Evolutionary conservation across 2,329 filamentous ascomycete genomes (phyloP).

Genomic region (Alternaria brassicicola): DNA sequence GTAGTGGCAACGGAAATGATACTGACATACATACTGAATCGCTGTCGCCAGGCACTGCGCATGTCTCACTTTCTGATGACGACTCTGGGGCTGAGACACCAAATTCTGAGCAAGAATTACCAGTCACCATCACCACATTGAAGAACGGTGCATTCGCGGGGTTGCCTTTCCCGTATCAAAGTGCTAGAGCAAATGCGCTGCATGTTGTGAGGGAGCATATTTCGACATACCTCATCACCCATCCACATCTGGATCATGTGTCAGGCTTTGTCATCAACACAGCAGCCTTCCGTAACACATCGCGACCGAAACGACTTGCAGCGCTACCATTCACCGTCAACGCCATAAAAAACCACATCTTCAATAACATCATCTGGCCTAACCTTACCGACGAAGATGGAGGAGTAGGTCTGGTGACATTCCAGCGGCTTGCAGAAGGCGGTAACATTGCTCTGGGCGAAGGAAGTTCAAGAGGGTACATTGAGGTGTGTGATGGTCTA

Average conservation of each 20-base stretch:
- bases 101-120: conserved; percentile 30
- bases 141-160: conserved; percentile 77
- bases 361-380: conserved; percentile 98
- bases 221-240: conserved; percentile 89
- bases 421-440: conserved; percentile 84
- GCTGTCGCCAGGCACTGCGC: conserved; percentile 35
- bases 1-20: conserved; percentile 26
- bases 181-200: conserved; percentile 76
- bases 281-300: conserved; percentile 77
- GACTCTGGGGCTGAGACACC: conserved; percentile 40
- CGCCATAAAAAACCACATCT: conserved; percentile 91
- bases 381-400: conserved; percentile 96
- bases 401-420: conserved; percentile 89
- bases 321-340: conserved; percentile 88
- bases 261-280: conserved; percentile 93
- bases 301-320: conserved; percentile 80
- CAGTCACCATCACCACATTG: conserved; percentile 61
- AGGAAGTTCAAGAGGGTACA: conserved; percentile 79
- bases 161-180: conserved; percentile 70
- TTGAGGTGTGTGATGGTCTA: conserved; percentile 87
- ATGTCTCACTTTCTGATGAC: conserved; percentile 31
- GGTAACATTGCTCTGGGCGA: conserved; percentile 84
- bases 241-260: conserved; percentile 96
- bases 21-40: conserved; percentile 23
- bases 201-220: conserved; percentile 80